Base-by-base conservation (phyloP, 495 filamentous ascomycete species). In the Lophiotrema nucula region DNA sequence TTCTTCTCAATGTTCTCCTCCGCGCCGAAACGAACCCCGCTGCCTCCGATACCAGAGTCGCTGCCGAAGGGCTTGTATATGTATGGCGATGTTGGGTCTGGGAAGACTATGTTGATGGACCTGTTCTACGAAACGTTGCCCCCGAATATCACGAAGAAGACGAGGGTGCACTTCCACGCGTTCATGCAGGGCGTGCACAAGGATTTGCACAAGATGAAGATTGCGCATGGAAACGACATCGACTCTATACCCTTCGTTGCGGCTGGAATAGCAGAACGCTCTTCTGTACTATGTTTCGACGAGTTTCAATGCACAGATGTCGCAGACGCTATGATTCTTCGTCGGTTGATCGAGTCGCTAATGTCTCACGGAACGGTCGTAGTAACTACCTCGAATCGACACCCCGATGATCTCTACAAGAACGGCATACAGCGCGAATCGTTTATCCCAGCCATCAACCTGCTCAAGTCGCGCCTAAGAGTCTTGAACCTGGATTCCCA, bases 91-190 rank as follows among this genome's bases (percentile, higher is more conserved):
- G 95, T 99, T 10, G 95, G 95, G 21, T 92, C 90, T 67, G 95
- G 95, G 41, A 99, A 99, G 79, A 97, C 95, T 1, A 99, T 99
- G 95, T 76, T 99, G 60, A 97, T 99, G 93, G 95, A 99, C 68
- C 77, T 99, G 66, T 97, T 99, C 73, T 97, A 90, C 74, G 90
- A 97, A 51, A 96, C 92, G 1, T 74, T 99, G 47, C 93, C 93
- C 3, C 66, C 76, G 13, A 85, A 88, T 64, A 90, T 98, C 59
- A 80, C 74, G 53, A 81, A 83, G 37, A 97, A 95, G 77, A 95
- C 87, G n/a, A 81, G 93, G 15, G 96, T 97, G 62, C 93, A 98
- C 76, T 98, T 98, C 74, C 90, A 97, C 76, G 95, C 95, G 71
- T 98, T 97, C 78, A 98, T 98, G 92, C 93, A 98, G 73, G 89